A percentile compares a stretch with the other conserved stretches of the same genome.
Evolutionary conservation across 108 stramenopile genomes (phyloP).

Genomic region (Cyclostephanos tholiformis): DNA sequence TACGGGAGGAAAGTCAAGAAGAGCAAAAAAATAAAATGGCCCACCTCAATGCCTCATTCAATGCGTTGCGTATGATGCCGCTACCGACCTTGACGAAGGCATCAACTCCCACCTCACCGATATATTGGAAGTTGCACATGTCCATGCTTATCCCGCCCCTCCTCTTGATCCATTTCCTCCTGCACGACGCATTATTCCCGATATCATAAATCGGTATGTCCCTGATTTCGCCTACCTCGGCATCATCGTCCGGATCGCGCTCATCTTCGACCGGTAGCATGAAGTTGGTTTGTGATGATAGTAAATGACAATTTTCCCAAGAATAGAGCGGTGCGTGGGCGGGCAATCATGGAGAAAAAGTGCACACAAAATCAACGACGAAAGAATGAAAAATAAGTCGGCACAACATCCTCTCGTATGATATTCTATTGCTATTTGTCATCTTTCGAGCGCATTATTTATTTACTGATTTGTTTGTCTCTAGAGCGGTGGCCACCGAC

Average conservation of each 20-base stretch:
- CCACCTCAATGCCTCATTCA: conserved; percentile 75
- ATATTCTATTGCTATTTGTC: no score
- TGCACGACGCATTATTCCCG: no score
- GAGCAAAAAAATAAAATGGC: background rate
- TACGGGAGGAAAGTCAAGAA: background rate
- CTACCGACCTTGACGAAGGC: conserved; percentile 70
- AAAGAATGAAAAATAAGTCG: background rate
- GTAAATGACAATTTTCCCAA: background rate
- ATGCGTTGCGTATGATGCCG: conserved; percentile 66
- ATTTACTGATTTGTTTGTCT: background rate
- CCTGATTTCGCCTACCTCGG: no score
- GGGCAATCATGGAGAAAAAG: no score
- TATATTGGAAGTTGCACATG: no score
- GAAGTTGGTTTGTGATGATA: background rate
- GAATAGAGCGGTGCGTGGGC: no score
- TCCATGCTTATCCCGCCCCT: no score
- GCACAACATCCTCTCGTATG: no score
- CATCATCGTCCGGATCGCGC: no score
- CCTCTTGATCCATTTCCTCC: no score
- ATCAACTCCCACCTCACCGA: conserved; percentile 55
- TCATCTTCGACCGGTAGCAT: conserved; percentile 32
- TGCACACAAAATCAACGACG: background rate
- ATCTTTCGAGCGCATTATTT: no score
- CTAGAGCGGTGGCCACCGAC: conserved; percentile 97
- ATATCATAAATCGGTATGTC: no score